phyloP scores from a whole-genome alignment of 805 yeast species.

The Tanozyma kutaoensis region DNA sequence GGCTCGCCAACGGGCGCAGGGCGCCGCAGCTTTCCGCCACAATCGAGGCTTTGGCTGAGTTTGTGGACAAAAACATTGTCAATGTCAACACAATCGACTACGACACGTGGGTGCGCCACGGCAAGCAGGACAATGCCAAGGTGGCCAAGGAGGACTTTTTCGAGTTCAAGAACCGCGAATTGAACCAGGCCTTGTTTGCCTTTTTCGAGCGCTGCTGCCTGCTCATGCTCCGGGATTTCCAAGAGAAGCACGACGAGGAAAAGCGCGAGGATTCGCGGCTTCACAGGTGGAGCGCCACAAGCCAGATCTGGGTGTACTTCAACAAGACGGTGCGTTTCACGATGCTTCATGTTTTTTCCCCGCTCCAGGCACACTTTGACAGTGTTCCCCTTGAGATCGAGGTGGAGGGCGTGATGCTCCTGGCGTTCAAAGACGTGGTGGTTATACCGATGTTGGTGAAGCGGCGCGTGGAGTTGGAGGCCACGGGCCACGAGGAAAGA shows the following conservation, averaged over 20 bases:
- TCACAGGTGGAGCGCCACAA: slow-evolving; percentile 2
- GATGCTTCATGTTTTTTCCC: slow-evolving; percentile 3
- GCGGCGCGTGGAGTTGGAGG: no score
- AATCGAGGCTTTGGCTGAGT: slow-evolving; percentile 2
- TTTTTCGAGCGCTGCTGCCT: slow-evolving; percentile 3
- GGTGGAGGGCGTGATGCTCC: slow-evolving; percentile 2
- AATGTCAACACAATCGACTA: background rate
- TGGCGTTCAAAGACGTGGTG: slow-evolving; percentile 1
- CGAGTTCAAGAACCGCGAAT: slow-evolving; percentile 1
- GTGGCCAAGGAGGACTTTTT: background rate
- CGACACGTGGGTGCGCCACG: background rate
- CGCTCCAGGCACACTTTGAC: slow-evolving; percentile 2
- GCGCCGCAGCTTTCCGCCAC: slow-evolving; percentile 1
- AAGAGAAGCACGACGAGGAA: background rate
- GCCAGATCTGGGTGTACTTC: slow-evolving; percentile 4
- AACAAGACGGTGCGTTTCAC: slow-evolving; percentile 3
- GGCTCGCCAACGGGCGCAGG: slow-evolving; percentile 1
- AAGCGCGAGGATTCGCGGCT: background rate
- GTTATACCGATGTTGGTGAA: no score
- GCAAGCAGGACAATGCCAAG: background rate
- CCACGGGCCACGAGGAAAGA: no score
- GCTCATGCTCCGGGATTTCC: background rate
- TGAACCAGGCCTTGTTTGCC: slow-evolving; percentile 1
- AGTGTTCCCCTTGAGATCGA: background rate
- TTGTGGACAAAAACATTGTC: slow-evolving; percentile 1